phyloP scores from a whole-genome alignment of 2,329 filamentous ascomycete genomes.

The Karstenula rhodostoma region DNA sequence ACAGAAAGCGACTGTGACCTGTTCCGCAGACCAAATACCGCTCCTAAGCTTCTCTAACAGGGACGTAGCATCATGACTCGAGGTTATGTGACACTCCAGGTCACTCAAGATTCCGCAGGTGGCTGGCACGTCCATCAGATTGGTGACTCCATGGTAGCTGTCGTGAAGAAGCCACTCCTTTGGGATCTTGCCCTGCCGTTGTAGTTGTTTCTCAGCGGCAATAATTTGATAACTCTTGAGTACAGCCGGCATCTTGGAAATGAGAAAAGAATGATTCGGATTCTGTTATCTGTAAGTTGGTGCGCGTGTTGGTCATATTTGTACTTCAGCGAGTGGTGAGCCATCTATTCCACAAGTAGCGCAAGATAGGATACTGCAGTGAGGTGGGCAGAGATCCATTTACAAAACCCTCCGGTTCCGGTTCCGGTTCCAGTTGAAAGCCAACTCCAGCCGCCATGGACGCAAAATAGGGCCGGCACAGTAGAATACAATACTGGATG shows the following conservation, averaged over 20 bases:
- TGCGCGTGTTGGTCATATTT: background rate
- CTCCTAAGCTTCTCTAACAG: slow-evolving; percentile 47
- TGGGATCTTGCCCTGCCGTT: slow-evolving; percentile 42
- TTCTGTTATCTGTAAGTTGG: background rate
- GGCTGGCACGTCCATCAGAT: slow-evolving; percentile 55
- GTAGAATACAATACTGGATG: background rate
- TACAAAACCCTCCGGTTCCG: slow-evolving; percentile 17
- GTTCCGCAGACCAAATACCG: slow-evolving; percentile 55
- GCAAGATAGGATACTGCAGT: background rate
- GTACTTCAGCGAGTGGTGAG: background rate
- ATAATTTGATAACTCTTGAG: background rate
- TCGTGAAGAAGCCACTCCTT: slow-evolving; percentile 49
- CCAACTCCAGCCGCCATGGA: background rate
- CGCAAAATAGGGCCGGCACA: background rate
- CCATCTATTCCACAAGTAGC: background rate
- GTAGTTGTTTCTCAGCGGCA: background rate
- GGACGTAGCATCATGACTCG: slow-evolving; percentile 41
- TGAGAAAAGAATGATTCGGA: background rate
- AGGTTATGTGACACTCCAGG: slow-evolving; percentile 57
- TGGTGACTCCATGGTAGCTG: slow-evolving; percentile 17
- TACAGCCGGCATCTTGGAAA: background rate
- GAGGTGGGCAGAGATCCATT: background rate
- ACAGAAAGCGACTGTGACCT: slow-evolving; percentile 60
- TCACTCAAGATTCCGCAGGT: slow-evolving; percentile 64
- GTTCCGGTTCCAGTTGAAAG: slow-evolving; percentile 1